These are phyloP conservation scores for Sugiyamaella valdiviana DNA, from an alignment of 805 yeast genomes.

Conservation along the genomic window DNA sequence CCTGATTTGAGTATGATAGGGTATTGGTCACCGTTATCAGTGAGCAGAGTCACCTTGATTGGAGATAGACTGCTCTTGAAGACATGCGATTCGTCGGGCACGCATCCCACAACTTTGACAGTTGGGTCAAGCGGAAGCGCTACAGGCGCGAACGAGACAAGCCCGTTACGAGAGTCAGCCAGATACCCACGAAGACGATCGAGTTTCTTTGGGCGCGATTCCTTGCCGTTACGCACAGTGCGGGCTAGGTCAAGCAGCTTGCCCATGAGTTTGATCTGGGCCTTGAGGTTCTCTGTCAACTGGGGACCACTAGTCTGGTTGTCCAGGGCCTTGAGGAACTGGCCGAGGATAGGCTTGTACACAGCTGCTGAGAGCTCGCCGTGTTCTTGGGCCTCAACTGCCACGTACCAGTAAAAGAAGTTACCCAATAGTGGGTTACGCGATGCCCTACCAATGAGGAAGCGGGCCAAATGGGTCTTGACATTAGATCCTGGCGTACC, in stretches of 20 bases:
- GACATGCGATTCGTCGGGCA: constrained; percentile 74
- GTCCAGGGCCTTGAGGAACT: constrained; percentile 38
- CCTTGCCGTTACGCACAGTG: constrained; percentile 58
- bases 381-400: constrained; percentile 77
- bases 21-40: constrained; percentile 47
- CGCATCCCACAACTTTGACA: constrained; percentile 62
- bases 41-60: constrained; percentile 69
- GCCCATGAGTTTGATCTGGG: constrained; percentile 66
- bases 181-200: constrained; percentile 59
- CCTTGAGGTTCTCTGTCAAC: constrained; percentile 34
- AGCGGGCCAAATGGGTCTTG: constrained; percentile 38
- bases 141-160: constrained; percentile 45
- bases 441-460: constrained; percentile 66
- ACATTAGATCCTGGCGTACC: not conserved
- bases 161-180: constrained; percentile 41
- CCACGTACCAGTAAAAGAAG: constrained; percentile 85
- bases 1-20: constrained; percentile 92
- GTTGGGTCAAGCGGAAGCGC: constrained; percentile 81
- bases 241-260: constrained; percentile 60
- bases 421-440: constrained; percentile 65
- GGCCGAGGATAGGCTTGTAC: constrained; percentile 42
- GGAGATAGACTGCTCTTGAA: constrained; percentile 92
- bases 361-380: constrained; percentile 33
- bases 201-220: constrained; percentile 68
- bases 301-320: constrained; percentile 26